Conservation (phyloP, 2,329 filamentous ascomycete species). For the Colletotrichum gigasporum region DNA sequence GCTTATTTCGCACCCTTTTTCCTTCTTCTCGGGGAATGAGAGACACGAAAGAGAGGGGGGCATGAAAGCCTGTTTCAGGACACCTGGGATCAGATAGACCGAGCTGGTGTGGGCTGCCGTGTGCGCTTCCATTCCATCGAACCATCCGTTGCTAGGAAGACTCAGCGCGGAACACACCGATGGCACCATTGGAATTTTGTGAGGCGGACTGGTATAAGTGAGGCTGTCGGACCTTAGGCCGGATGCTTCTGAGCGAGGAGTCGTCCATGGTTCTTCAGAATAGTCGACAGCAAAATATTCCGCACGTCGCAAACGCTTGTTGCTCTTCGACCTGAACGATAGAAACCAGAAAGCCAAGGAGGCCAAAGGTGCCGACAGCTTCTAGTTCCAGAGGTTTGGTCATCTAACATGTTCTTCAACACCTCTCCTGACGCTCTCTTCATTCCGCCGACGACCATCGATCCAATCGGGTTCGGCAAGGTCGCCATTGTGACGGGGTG, state of each 20-base stretch:
- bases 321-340: background rate
- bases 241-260: no score
- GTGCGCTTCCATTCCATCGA: background rate
- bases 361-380: background rate
- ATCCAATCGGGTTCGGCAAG: slow-evolving; percentile 30
- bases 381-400: no score
- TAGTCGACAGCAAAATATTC: no score
- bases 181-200: background rate
- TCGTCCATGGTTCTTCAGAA: no score
- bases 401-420: slow-evolving; percentile 39
- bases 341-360: background rate
- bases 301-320: no score
- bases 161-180: background rate
- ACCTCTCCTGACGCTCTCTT: slow-evolving; percentile 36
- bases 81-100: background rate
- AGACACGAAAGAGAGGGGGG: background rate
- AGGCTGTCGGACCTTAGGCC: background rate
- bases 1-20: background rate
- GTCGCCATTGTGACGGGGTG: slow-evolving; percentile 43
- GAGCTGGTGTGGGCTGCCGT: background rate
- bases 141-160: background rate
- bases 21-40: background rate
- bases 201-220: background rate
- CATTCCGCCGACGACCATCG: slow-evolving; percentile 36
- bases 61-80: background rate